These are phyloP conservation scores for Sugiyamaella floridensis DNA, from an alignment of 805 yeast genomes.

Conservation along the genomic window DNA sequence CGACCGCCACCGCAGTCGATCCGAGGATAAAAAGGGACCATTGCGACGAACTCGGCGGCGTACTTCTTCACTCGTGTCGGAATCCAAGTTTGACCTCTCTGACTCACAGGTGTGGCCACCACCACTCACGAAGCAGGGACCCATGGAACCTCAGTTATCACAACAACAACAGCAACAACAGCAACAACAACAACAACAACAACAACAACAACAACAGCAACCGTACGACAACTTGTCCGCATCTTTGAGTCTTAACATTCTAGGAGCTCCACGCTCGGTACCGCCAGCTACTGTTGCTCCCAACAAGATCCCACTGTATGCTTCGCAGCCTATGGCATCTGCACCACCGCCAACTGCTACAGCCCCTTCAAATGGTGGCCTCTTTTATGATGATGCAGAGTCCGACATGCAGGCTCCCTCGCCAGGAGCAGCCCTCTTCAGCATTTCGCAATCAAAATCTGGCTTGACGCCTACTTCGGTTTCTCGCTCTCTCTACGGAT, in stretches of 20 bases:
- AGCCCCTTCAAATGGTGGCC: neutral
- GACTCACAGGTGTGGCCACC: neutral
- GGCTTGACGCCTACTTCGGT: neutral
- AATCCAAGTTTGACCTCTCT: neutral
- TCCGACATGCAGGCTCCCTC: neutral
- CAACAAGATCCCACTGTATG: neutral
- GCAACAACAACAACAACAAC: neutral
- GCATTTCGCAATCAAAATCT: neutral
- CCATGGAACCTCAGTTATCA: too few species aligned
- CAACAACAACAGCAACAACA: too few species aligned
- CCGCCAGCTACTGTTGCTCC: neutral
- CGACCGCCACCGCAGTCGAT: constrained; percentile 27
- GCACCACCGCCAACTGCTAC: too few species aligned
- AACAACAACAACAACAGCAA: neutral
- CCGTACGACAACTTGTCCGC: neutral
- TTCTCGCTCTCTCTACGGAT: neutral
- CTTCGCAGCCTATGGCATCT: neutral
- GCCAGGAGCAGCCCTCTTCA: neutral
- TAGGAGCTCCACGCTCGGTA: neutral
- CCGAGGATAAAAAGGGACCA: constrained; percentile 6
- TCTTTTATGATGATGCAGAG: neutral
- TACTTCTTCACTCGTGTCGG: neutral
- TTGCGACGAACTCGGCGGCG: constrained; percentile 1
- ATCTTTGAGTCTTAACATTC: neutral
- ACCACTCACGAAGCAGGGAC: neutral